A percentile compares a stretch with the other conserved stretches of the same genome.
phyloP scores from a whole-genome alignment of 257 asterid species.

The Fraxinus pennsylvanica region DNA sequence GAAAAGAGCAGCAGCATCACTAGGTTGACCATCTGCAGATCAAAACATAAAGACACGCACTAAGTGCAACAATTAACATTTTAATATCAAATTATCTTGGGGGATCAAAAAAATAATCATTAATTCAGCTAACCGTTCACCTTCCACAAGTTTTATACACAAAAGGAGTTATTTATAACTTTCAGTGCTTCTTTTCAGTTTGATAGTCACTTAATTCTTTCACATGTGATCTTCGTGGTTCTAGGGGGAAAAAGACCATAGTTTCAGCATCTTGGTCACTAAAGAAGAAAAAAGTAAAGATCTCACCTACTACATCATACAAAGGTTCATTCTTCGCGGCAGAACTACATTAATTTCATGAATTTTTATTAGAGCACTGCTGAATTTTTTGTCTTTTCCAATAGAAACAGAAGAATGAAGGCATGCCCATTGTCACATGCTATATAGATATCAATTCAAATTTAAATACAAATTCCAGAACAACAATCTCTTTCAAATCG shows the following conservation, averaged over 20 bases:
- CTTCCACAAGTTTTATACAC: neutral
- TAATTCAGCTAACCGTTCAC: neutral
- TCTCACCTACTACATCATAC: neutral
- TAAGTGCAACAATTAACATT: slow-evolving; percentile 8
- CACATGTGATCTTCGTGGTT: neutral
- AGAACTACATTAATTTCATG: neutral
- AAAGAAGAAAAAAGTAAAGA: neutral
- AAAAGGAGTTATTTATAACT: neutral
- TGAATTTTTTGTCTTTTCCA: neutral
- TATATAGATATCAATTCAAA: neutral
- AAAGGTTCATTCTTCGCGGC: neutral
- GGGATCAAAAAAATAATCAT: neutral
- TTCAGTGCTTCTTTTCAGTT: neutral
- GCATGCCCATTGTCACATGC: neutral
- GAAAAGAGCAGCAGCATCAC: slow-evolving; percentile 68
- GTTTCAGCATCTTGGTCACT: neutral
- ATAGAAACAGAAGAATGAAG: neutral
- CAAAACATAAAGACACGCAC: slow-evolving; percentile 6
- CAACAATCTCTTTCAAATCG: neutral
- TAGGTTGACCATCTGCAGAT: slow-evolving; percentile 63
- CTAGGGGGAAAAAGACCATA: neutral
- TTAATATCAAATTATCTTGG: neutral
- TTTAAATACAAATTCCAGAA: neutral
- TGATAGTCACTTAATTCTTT: neutral
- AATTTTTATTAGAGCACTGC: neutral